Percentiles rank a stretch among this genome's conserved stretches.
phyloP scores from a whole-genome alignment of 2,329 filamentous ascomycete species.

The Colletotrichum falcatum region DNA sequence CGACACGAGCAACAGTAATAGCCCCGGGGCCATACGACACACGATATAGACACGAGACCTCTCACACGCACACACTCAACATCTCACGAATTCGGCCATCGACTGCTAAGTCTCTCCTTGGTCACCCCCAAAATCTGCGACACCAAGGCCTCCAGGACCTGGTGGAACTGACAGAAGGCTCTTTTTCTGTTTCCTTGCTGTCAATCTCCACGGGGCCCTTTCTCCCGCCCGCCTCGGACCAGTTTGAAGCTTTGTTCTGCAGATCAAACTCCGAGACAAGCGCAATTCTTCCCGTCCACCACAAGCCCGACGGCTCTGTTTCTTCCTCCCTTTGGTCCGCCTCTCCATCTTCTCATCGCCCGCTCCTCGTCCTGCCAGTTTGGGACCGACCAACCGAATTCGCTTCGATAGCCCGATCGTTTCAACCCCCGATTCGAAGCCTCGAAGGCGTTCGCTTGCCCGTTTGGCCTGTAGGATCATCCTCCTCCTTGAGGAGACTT shows the following conservation, averaged over 20 bases:
- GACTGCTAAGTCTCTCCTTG: constrained; percentile 20
- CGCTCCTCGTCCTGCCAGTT: constrained; percentile 18
- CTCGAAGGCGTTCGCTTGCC: constrained; percentile 21
- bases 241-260: constrained; percentile 44
- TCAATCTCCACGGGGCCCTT: constrained; percentile 42
- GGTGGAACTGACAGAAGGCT: constrained; percentile 42
- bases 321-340: constrained; percentile 22
- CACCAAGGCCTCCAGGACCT: constrained; percentile 51
- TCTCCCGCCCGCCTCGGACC: constrained; percentile 41
- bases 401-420: constrained; percentile 21
- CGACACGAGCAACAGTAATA: constrained; percentile 38
- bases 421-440: constrained; percentile 15
- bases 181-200: constrained; percentile 19
- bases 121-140: constrained; percentile 51
- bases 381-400: constrained; percentile 18
- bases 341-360: constrained; percentile 35
- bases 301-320: constrained; percentile 23
- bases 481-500: background rate
- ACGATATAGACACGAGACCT: constrained; percentile 35
- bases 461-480: background rate
- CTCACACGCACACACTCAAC: constrained; percentile 19
- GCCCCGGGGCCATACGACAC: constrained; percentile 37
- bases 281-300: constrained; percentile 20
- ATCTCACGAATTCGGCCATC: constrained; percentile 24
- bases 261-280: constrained; percentile 44